phyloP scores from a whole-genome alignment of 345 rosid species.

The Mallotus nudiflorus region DNA sequence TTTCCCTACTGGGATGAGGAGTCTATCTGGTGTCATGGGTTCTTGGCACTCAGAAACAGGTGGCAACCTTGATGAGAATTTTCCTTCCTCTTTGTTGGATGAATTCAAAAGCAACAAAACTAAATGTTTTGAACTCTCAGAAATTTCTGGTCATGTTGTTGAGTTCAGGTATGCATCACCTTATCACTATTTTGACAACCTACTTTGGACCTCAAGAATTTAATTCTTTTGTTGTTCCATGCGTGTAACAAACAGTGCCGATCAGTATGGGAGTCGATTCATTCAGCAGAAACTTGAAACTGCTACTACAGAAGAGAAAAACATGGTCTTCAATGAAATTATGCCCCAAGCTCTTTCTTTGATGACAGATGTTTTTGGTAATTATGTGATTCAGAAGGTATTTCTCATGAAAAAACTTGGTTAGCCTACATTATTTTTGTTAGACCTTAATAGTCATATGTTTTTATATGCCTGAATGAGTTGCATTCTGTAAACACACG shows the following conservation, averaged over 20 bases:
- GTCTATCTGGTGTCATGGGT: conserved; percentile 50
- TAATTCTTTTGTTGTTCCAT: conserved; percentile 13
- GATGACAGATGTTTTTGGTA: conserved; percentile 97
- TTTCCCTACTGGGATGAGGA: conserved; percentile 52
- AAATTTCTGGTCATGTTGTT: conserved; percentile 70
- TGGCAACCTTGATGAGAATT: conserved; percentile 48
- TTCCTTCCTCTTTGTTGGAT: conserved; percentile 58
- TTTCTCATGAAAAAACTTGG: not conserved
- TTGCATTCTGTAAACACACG: not conserved
- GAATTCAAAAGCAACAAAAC: conserved; percentile 72
- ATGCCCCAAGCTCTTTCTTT: conserved; percentile 79
- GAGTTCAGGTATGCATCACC: conserved; percentile 59
- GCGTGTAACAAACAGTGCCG: conserved; percentile 51
- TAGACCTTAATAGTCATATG: conserved; percentile 2
- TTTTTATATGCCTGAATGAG: conserved; percentile 8
- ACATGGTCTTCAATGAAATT: conserved; percentile 86
- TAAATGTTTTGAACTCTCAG: conserved; percentile 69
- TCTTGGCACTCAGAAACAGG: conserved; percentile 57
- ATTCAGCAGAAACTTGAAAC: conserved; percentile 97
- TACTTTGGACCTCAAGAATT: not conserved
- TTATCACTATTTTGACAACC: not conserved
- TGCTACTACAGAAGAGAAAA: conserved; percentile 78
- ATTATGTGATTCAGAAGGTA: conserved; percentile 97
- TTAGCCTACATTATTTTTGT: not conserved
- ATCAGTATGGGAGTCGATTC: conserved; percentile 95